Conservation (phyloP, 805 yeast genomes). For the Candida tallmaniae region DNA sequence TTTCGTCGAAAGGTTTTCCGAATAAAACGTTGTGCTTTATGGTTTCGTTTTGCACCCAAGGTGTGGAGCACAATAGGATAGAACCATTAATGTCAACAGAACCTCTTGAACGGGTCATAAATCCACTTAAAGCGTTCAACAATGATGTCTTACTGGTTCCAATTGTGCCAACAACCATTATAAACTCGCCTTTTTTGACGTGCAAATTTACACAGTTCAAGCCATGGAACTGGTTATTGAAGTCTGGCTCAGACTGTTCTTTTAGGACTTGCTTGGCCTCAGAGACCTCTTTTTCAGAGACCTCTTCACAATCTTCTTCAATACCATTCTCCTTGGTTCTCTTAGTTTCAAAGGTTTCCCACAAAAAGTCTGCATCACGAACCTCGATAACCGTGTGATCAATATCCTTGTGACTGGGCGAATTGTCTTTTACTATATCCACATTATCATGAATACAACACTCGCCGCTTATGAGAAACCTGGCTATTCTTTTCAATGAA, state of each 20-base stretch:
- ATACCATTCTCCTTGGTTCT: conserved; percentile 10
- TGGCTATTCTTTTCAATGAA: conserved; percentile 55
- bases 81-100: conserved; percentile 22
- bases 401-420: conserved; percentile 10
- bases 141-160: conserved; percentile 35
- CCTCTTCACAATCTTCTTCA: conserved; percentile 6
- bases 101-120: conserved; percentile 31
- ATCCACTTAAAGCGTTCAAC: conserved; percentile 32
- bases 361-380: conserved; percentile 6
- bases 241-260: not conserved
- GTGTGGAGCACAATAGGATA: conserved; percentile 23
- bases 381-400: conserved; percentile 8
- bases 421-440: conserved; percentile 20
- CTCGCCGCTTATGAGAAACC: conserved; percentile 45
- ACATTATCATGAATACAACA: conserved; percentile 19
- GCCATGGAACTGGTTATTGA: conserved; percentile 12
- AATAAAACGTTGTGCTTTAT: conserved; percentile 28
- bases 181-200: conserved; percentile 27
- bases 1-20: conserved; percentile 19
- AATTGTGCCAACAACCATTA: conserved; percentile 31
- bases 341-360: conserved; percentile 8
- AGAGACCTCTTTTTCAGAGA: not conserved
- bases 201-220: conserved; percentile 21
- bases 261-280: not conserved
- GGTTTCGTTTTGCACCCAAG: conserved; percentile 36